These are phyloP conservation scores for Microcyclospora tardicrescens DNA, from an alignment of 2,329 filamentous ascomycete species.

Conservation along the genomic window DNA sequence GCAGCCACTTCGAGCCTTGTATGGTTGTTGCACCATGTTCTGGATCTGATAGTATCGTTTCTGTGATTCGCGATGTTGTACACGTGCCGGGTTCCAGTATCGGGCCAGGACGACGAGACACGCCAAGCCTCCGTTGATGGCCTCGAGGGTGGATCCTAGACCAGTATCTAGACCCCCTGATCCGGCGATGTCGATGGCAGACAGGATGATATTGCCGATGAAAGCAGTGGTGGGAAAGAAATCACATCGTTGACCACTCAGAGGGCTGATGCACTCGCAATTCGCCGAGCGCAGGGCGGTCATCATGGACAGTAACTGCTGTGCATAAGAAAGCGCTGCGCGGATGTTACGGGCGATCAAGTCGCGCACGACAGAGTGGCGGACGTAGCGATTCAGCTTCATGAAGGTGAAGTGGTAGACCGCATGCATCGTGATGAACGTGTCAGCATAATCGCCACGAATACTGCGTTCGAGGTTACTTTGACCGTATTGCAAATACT, in stretches of 20 bases:
- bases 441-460: constrained; percentile 41
- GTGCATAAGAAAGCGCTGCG: constrained; percentile 40
- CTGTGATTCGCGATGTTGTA: constrained; percentile 38
- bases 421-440: constrained; percentile 52
- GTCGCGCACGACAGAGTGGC: constrained; percentile 30
- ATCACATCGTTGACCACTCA: constrained; percentile 29
- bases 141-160: constrained; percentile 40
- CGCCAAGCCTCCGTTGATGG: constrained; percentile 40
- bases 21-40: constrained; percentile 24
- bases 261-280: constrained; percentile 8
- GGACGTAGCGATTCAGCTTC: constrained; percentile 51
- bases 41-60: constrained; percentile 34
- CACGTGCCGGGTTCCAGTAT: constrained; percentile 47
- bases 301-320: constrained; percentile 34
- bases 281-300: constrained; percentile 9
- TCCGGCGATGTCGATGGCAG: constrained; percentile 54
- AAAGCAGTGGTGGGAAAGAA: constrained; percentile 38
- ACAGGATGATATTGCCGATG: constrained; percentile 47
- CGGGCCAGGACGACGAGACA: constrained; percentile 43
- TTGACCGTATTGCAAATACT: constrained; percentile 40
- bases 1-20: constrained; percentile 23
- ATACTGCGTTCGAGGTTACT: constrained; percentile 47
- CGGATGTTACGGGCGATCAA: constrained; percentile 35
- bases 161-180: constrained; percentile 43
- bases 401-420: constrained; percentile 53